Evolutionary conservation across 495 filamentous ascomycete genomes (phyloP).

Genomic region (Letharia lupina): DNA sequence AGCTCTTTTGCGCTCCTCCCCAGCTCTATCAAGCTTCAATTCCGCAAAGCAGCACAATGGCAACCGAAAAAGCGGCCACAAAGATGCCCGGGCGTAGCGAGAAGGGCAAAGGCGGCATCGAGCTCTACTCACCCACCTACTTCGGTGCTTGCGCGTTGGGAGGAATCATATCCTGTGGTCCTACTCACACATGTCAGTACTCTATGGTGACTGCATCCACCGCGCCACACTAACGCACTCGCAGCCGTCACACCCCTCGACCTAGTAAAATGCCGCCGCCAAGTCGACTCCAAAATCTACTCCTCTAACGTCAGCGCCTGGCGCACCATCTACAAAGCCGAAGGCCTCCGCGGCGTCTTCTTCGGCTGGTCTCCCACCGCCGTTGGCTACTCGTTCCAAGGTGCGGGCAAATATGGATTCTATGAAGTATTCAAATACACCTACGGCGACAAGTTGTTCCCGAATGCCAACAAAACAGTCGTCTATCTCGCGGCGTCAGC

Average conservation of each 20-base stretch:
- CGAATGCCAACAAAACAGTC: conserved; percentile 51
- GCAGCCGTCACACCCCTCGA: conserved; percentile 38
- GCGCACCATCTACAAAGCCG: conserved; percentile 53
- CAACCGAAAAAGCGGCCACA: conserved; percentile 15
- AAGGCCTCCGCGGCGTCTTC: conserved; percentile 62
- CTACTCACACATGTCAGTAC: conserved; percentile 31
- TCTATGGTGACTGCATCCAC: conserved; percentile 19
- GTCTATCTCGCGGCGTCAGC: conserved; percentile 59
- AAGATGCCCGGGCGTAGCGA: conserved; percentile 21
- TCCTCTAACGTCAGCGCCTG: conserved; percentile 58
- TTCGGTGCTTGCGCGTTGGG: conserved; percentile 57
- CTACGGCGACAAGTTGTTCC: conserved; percentile 58
- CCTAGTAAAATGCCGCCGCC: conserved; percentile 62
- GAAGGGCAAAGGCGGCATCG: conserved; percentile 36
- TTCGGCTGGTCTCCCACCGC: conserved; percentile 67
- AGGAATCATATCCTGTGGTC: conserved; percentile 60
- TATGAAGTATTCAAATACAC: conserved; percentile 69
- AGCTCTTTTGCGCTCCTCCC: not conserved
- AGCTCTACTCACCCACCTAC: conserved; percentile 59
- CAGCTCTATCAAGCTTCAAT: conserved; percentile 14
- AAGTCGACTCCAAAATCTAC: conserved; percentile 66
- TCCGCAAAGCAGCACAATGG: conserved; percentile 6
- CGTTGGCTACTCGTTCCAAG: conserved; percentile 61
- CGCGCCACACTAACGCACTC: conserved; percentile 24
- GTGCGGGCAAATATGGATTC: conserved; percentile 70